phyloP scores from a whole-genome alignment of 306 rosid species.

The Abrus precatorius region DNA sequence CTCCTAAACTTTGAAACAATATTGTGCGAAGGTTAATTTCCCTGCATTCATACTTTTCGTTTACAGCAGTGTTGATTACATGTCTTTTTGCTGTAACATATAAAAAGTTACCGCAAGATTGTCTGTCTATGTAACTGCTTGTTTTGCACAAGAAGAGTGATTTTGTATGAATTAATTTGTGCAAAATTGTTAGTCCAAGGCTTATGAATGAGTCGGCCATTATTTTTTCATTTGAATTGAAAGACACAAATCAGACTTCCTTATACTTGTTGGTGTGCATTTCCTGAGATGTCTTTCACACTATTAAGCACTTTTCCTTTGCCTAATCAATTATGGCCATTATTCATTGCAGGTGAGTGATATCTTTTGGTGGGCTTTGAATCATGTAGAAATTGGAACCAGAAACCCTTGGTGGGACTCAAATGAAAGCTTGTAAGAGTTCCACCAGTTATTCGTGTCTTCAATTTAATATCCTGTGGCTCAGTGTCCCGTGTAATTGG shows the following conservation, averaged over 20 bases:
- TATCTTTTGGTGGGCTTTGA: constrained; percentile 28
- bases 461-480: constrained; percentile 39
- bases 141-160: background rate
- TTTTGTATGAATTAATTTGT: constrained; percentile 19
- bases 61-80: constrained; percentile 7
- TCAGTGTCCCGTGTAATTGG: constrained; percentile 32
- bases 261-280: background rate
- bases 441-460: constrained; percentile 36
- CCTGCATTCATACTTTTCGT: background rate
- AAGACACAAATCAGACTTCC: background rate
- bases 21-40: background rate
- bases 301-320: constrained; percentile 13
- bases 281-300: background rate
- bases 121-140: constrained; percentile 5
- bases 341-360: constrained; percentile 55
- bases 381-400: constrained; percentile 42
- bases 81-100: constrained; percentile 13
- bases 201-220: constrained; percentile 1
- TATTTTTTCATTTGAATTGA: background rate
- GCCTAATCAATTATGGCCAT: constrained; percentile 28
- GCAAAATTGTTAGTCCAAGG: background rate
- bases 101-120: background rate
- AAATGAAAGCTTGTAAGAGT: constrained; percentile 44
- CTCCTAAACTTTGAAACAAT: constrained; percentile 14
- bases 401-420: constrained; percentile 32